Conservation (phyloP, 139 green algal genomes). For the Chlorella ohadii region DNA sequence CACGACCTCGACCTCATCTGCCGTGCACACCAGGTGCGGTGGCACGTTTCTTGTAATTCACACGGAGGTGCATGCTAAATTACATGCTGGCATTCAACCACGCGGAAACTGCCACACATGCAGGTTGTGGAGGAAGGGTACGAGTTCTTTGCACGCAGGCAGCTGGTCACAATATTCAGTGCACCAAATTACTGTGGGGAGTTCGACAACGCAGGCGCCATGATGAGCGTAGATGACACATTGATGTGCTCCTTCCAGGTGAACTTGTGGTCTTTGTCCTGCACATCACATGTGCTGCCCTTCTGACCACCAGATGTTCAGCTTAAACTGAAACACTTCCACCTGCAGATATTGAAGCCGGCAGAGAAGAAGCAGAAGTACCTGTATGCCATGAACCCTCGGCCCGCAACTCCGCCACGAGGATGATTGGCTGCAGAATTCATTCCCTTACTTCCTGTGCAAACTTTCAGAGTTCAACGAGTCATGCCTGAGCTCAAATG, state of each 20-base stretch:
- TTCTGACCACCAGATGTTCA: too few species aligned
- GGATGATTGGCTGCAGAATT: neutral
- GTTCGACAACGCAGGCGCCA: conserved; percentile 99
- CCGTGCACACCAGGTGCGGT: conserved; percentile 91
- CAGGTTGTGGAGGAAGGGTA: conserved; percentile 87
- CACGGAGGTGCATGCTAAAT: too few species aligned
- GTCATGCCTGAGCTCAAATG: too few species aligned
- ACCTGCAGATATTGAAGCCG: conserved; percentile 92
- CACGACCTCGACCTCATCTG: conserved; percentile 98
- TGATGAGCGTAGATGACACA: conserved; percentile 99
- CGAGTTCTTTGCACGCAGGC: conserved; percentile 99
- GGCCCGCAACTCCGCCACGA: conserved; percentile 44
- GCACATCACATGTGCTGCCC: too few species aligned
- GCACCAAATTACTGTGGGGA: conserved; percentile 99
- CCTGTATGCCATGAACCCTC: conserved; percentile 46
- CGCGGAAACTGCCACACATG: too few species aligned
- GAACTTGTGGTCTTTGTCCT: too few species aligned
- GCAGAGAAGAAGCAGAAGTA: conserved; percentile 96
- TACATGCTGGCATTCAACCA: too few species aligned
- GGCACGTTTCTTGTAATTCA: too few species aligned
- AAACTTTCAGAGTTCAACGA: too few species aligned
- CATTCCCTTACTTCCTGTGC: too few species aligned
- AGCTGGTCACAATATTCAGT: conserved; percentile 99
- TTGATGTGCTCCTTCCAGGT: conserved; percentile 99
- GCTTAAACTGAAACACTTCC: neutral